Evolutionary conservation across 331 rosid genomes (phyloP), one percentile per base, ranked within the genome.

Genomic region (Saraca asoca): DNA sequence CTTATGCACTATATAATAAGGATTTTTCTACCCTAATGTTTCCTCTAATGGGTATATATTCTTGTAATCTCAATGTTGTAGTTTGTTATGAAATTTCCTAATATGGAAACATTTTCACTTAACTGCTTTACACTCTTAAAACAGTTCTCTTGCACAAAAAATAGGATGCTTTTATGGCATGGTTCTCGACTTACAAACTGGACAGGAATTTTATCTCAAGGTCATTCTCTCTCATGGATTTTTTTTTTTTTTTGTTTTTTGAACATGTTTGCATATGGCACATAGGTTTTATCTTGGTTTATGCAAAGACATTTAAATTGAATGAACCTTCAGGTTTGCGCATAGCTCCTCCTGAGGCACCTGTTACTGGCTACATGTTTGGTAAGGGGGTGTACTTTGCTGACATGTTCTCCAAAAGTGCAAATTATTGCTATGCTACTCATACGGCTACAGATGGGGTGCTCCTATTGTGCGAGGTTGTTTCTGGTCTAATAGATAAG

Each of bases 371-470:
- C 46, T 86, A 90, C 86, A 90, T 94, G 99, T 94, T 94, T 70
- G 97, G 97, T 46, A 94, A 94, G 76, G 99, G 99, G 44, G 84
- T 90, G 34, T 90, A 94, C 83, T 94, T 94, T 48, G 97, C 99
- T 8, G 99, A 90, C 81, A 94, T 94, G 99, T 90, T 90, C 91
- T 94, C 99, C 64, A 94, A 90, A 86, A 94, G 99, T 49, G 99
- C 96, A 71, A 90, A 94, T 64, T 94, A 85, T 77, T 94, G 97
- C 77, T 83, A 78, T 73, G 89, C 99, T 64, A 42, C 86, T 53
- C 74, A 49, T 12, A 73, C 66, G 9, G 62, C 77, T 58, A 46
- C 71, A 46, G 76, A 90, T 42, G 97, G 97, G 3, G 97, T 90
- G 73, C 89, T 94, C 49, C 97, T 94, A 75, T 81, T 90, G 59